Evolutionary conservation across 164 flowering plant genomes (phyloP), one percentile per base, ranked within the genome.

Genomic region (Warburgia ugandensis): DNA sequence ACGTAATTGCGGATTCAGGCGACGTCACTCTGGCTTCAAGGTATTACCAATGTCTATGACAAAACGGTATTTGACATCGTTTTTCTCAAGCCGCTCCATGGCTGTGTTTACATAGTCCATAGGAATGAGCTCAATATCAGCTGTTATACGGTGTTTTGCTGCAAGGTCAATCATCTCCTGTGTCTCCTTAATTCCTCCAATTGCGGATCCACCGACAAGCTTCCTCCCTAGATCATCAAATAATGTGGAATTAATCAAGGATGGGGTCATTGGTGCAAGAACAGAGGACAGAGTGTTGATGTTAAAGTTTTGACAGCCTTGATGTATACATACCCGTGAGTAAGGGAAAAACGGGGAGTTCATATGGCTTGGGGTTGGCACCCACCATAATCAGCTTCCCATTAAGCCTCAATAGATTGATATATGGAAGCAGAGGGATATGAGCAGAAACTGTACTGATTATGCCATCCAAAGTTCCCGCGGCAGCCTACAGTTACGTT

Each of bases 151-250:
- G 68, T 77, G 77, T 41, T 77, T 39, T 4, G 72, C 78, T 13
- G 82, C 78, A 48, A 77, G 77, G 55, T 77, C 77, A 1, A 77
- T 43, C 84, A 79, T 79, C 61, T 79, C 79, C 44, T 77, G 81
- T 0, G 79, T 79, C 67, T 79, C 85, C 45, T 77, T 77, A 60
- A 77, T 28, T 4, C 86, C 86, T 27, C 86, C 86, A 14, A 66
- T 60, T 25, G 4, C 6, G 32, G 77, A 73, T 6, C 86, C 83
- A 2, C 37, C 71, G 14, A 80, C 56, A 1, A 33, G 21, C 55
- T 77, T 80, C 66, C 80, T 73, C 41, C 83, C 83, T 75, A 54
- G 21, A 21, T 37, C 0, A 21, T n/a, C 42, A 29, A 5, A 11
- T 19, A 8, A 8, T 2, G n/a, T 10, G 1, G n/a, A n/a, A 16